Percentiles rank a stretch among this genome's conserved stretches.
Evolutionary conservation across 331 rosid species (phyloP).

Genomic region (Rhamnella rubrinervis): DNA sequence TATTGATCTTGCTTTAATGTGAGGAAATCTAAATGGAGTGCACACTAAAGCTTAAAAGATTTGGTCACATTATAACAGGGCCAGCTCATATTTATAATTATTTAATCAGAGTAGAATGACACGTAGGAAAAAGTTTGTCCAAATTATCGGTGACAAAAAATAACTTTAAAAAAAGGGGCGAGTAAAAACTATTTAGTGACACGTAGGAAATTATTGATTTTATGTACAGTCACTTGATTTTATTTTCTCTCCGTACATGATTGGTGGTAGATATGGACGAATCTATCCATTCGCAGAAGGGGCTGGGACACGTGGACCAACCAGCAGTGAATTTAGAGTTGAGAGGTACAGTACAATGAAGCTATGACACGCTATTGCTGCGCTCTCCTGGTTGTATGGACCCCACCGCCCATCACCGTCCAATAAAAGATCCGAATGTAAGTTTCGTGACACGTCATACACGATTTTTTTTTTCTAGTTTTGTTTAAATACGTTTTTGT

Average conservation of each 20-base stretch:
- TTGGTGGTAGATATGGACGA: slow-evolving; percentile 16
- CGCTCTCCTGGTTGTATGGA: slow-evolving; percentile 3
- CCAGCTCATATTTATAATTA: not conserved
- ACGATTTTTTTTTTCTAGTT: not conserved
- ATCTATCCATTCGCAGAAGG: not conserved
- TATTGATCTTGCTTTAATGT: too few species aligned
- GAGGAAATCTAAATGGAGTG: too few species aligned
- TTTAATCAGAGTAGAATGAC: not conserved
- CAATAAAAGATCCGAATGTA: not conserved
- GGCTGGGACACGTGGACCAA: slow-evolving; percentile 30
- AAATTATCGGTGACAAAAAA: not conserved
- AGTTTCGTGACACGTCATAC: slow-evolving; percentile 8
- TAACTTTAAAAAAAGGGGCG: not conserved
- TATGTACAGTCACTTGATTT: not conserved
- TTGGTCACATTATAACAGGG: too few species aligned
- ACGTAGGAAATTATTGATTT: slow-evolving; percentile 12
- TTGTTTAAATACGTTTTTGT: not conserved
- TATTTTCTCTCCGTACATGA: not conserved
- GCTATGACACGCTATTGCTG: slow-evolving; percentile 9
- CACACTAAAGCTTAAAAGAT: too few species aligned
- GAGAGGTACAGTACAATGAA: not conserved
- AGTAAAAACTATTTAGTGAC: slow-evolving; percentile 4
- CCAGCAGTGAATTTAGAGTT: not conserved
- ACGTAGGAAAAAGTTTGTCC: slow-evolving; percentile 19
- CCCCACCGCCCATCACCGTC: slow-evolving; percentile 7